Evolutionary conservation across 2,329 filamentous ascomycete genomes (phyloP), one percentile per base, ranked within the genome.

Genomic region (Fusarium hainanense): DNA sequence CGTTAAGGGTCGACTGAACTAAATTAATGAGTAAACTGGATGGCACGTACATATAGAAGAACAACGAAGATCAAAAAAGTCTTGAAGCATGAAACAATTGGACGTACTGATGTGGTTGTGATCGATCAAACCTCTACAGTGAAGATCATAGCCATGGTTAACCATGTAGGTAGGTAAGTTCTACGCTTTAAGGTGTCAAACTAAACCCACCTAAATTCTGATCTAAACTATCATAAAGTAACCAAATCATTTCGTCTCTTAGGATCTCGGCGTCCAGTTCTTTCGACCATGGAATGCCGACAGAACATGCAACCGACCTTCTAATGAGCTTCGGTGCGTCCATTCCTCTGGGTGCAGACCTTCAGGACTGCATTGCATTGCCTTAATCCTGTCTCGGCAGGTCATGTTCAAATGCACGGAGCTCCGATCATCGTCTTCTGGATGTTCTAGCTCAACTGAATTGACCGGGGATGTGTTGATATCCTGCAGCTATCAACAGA

Each of bases 1-100:
- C 5, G 51, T 59, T 6, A 70, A 66, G 34, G 69, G 66, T 3
- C 55, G 65, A 1, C 34, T 71, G 16, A 71, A 69, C 50, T 70
- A 61, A 30, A 40, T 3, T 11, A 21, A 49, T 23, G 20, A 27
- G 8, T 34, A 25, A n/a, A n/a, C 6, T 41, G 34, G 49, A 50
- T 44, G 21, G 1, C 13, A 5, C 11, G 16, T 9, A 13, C 10
- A 21, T 23, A 43, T 49, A 49, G 20, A 32, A 2, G 3, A 23
- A 21, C 11, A 23, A 16, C 16, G 14, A 16, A 49, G 10, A 37
- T 37, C 12, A 16, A 16, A 43, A 43, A 23, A 16, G 10, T 12
- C 3, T 10, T 37, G 18, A n/a, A 42, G 20, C 40, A 10, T 21
- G 20, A 42, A 42, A 14, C 3, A 42, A 16, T 12, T 4, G 16